These are phyloP conservation scores for Aureobasidium zeae DNA, from an alignment of 2,329 filamentous ascomycete species.

Conservation along the genomic window DNA sequence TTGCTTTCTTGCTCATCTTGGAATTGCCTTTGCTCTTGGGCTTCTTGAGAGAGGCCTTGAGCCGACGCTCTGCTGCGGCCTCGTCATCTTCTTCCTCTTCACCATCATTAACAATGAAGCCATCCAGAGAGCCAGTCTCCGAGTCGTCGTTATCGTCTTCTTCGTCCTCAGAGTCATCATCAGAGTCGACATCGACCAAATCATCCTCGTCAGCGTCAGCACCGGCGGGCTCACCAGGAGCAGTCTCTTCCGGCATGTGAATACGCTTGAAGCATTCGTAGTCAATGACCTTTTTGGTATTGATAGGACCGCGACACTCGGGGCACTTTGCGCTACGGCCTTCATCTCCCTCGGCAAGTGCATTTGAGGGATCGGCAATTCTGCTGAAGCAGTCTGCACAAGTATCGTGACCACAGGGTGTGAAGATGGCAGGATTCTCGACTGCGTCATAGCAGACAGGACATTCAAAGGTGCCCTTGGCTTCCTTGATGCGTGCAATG, in stretches of 20 bases:
- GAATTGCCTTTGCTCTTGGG: slow-evolving; percentile 19
- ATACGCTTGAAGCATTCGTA: slow-evolving; percentile 64
- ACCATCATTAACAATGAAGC: slow-evolving; percentile 47
- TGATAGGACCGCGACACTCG: slow-evolving; percentile 59
- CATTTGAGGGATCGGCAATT: slow-evolving; percentile 53
- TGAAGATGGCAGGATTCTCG: slow-evolving; percentile 64
- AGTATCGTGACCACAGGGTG: slow-evolving; percentile 73
- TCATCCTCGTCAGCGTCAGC: slow-evolving; percentile 22
- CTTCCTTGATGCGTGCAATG: slow-evolving; percentile 54
- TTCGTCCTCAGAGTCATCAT: slow-evolving; percentile 34
- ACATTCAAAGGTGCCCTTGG: slow-evolving; percentile 59
- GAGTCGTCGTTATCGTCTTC: slow-evolving; percentile 30
- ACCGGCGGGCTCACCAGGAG: slow-evolving; percentile 17
- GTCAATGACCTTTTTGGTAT: slow-evolving; percentile 62
- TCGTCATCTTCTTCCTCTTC: slow-evolving; percentile 24
- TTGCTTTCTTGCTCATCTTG: slow-evolving; percentile 33
- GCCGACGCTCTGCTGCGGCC: slow-evolving; percentile 5
- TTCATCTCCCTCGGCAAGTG: slow-evolving; percentile 53
- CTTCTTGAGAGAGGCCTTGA: slow-evolving; percentile 16
- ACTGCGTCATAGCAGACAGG: slow-evolving; percentile 73
- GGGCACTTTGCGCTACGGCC: slow-evolving; percentile 55
- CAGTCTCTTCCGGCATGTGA: slow-evolving; percentile 49
- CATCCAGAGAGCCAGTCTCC: slow-evolving; percentile 35
- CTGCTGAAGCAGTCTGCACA: slow-evolving; percentile 68
- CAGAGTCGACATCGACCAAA: slow-evolving; percentile 27